These are phyloP conservation scores for Alternaria hordeiaustralica DNA, from an alignment of 2,329 filamentous ascomycete species.

Conservation along the genomic window DNA sequence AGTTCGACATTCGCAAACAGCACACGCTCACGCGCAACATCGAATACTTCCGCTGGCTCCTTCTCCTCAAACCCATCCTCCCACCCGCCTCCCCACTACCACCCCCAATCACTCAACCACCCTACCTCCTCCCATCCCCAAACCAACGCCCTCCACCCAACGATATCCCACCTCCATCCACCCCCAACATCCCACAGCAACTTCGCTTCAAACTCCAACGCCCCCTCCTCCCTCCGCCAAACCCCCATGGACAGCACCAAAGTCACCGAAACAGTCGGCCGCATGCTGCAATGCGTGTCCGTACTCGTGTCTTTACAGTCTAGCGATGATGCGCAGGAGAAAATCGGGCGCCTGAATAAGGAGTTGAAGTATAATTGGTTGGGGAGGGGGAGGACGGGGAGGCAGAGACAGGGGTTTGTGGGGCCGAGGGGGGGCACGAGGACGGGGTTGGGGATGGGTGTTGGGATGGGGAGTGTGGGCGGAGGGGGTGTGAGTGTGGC, in stretches of 20 bases:
- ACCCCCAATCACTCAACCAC: neutral
- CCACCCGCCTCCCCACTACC: neutral
- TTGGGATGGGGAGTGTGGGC: neutral
- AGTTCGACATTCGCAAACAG: slow-evolving; percentile 54
- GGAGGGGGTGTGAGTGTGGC: neutral
- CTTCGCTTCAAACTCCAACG: slow-evolving; percentile 15
- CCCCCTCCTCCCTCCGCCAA: slow-evolving; percentile 31
- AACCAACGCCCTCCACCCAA: too few relatives aligned
- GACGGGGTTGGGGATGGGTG: slow-evolving; percentile 10
- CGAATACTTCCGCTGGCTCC: slow-evolving; percentile 71
- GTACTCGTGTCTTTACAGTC: slow-evolving; percentile 80
- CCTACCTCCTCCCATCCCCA: neutral
- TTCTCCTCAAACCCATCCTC: slow-evolving; percentile 47
- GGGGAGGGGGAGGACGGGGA: slow-evolving; percentile 83
- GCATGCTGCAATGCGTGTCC: slow-evolving; percentile 95
- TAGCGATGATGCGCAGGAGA: slow-evolving; percentile 74
- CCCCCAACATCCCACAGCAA: slow-evolving; percentile 17
- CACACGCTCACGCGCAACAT: slow-evolving; percentile 77
- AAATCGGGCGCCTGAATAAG: slow-evolving; percentile 82
- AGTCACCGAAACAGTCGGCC: slow-evolving; percentile 90
- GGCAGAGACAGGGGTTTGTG: slow-evolving; percentile 89
- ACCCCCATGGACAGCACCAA: slow-evolving; percentile 65
- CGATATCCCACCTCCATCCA: slow-evolving; percentile 10
- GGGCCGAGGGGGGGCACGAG: slow-evolving; percentile 62
- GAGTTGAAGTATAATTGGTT: slow-evolving; percentile 97